Conservation (phyloP, 108 stramenopile species). For the Conticribra guillardii region DNA sequence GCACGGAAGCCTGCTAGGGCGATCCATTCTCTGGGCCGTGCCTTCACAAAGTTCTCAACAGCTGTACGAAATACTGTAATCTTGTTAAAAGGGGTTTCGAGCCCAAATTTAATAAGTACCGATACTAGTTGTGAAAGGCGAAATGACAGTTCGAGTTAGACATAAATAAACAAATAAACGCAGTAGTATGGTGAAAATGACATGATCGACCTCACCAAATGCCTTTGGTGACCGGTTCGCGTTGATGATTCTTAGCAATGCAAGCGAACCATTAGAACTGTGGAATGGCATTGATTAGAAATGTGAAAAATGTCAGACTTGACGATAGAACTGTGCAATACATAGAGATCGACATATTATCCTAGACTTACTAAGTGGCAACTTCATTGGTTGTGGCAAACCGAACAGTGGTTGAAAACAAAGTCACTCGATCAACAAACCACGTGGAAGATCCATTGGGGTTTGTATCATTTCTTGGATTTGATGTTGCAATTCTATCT, state of each 20-base stretch:
- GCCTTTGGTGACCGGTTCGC: constrained; percentile 72
- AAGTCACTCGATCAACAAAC: constrained; percentile 71
- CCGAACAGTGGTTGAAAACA: constrained; percentile 72
- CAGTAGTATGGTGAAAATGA: too few relatives aligned
- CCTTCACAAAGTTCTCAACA: constrained; percentile 72
- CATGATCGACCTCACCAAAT: background rate
- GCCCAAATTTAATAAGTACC: constrained; percentile 64
- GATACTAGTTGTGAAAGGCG: constrained; percentile 11
- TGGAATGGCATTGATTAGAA: too few relatives aligned
- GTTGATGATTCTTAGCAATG: constrained; percentile 66
- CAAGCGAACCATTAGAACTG: constrained; percentile 66
- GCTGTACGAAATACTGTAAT: constrained; percentile 58
- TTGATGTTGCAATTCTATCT: constrained; percentile 46
- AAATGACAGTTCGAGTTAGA: background rate
- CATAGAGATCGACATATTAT: too few relatives aligned
- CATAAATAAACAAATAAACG: too few relatives aligned
- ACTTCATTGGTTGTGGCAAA: constrained; percentile 73
- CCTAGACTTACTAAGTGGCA: constrained; percentile 41
- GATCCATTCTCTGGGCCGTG: constrained; percentile 65
- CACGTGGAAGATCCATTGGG: constrained; percentile 55
- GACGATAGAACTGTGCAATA: too few relatives aligned
- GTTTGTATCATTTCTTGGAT: constrained; percentile 37
- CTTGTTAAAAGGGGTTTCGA: constrained; percentile 53
- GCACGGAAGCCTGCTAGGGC: constrained; percentile 58
- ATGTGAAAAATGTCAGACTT: too few relatives aligned